Evolutionary conservation across 2,329 filamentous ascomycete genomes (phyloP).

Genomic region (Penicillium sp.): DNA sequence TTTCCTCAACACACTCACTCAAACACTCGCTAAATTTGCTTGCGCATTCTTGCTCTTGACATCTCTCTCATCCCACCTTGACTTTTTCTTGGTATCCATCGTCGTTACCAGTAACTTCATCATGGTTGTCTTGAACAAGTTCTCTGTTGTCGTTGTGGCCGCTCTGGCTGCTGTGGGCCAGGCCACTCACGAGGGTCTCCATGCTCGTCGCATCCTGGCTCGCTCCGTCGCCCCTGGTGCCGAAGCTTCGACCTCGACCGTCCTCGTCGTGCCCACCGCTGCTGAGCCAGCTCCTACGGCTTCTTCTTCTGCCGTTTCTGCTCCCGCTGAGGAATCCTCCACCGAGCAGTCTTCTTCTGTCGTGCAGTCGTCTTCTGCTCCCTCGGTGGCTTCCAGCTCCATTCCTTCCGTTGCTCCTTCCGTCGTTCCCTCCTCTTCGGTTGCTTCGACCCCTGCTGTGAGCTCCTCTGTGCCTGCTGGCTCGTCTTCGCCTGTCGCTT

Average conservation of each 20-base stretch:
- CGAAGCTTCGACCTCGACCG: conserved; percentile 18
- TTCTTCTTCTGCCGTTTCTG: neutral
- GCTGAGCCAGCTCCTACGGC: neutral
- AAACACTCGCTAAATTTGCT: neutral
- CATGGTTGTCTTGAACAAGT: conserved; percentile 39
- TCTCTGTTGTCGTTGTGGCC: conserved; percentile 35
- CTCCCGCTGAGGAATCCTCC: conserved; percentile 7
- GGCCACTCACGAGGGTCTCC: conserved; percentile 29
- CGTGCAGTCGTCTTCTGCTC: neutral
- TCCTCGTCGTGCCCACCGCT: conserved; percentile 21
- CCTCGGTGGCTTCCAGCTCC: conserved; percentile 7
- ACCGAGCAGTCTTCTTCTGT: conserved; percentile 1
- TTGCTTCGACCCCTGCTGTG: neutral
- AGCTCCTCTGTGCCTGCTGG: neutral
- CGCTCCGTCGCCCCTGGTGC: conserved; percentile 14
- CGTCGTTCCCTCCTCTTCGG: conserved; percentile 4
- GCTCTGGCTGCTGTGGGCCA: conserved; percentile 36
- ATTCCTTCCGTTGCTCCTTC: conserved; percentile 11
- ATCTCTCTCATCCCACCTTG: conserved; percentile 5
- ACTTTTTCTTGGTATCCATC: conserved; percentile 7
- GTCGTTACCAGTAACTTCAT: conserved; percentile 15
- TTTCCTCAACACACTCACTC: conserved; percentile 1
- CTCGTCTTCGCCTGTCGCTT: neutral
- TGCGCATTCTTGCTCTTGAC: neutral
- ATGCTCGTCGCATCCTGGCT: conserved; percentile 23